Base-by-base conservation (phyloP, 495 filamentous ascomycete species). In the Daldinia grandis region DNA sequence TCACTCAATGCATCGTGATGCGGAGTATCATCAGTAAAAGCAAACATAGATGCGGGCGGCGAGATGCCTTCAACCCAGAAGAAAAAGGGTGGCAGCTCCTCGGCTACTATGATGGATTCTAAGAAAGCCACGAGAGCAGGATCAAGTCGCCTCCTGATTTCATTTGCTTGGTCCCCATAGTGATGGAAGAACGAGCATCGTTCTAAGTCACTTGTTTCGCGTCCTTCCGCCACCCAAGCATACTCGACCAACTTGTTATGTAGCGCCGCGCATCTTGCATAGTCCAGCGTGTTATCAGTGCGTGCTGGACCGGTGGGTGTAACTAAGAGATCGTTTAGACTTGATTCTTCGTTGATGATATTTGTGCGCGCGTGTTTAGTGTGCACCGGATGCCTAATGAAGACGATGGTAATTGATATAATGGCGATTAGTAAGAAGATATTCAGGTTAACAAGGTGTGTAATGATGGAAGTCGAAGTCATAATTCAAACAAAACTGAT, bases 211-310 rank as follows among this genome's bases (percentile, higher is more conserved):
- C 17, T 21, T 37, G 37, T 53, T 15, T 62, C 17, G 42, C 38
- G 58, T 25, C 68, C 71, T 55, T 74, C 72, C 14, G 75, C 64
- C 53, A 78, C 62, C 76, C 73, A 82, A 66, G 65, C 76, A 60
- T 80, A 76, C 35, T 74, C 62, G 21, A 79, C 71, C 21, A 84
- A 66, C 35, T 79, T 76, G 58, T 83, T 84, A 66, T 83, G 81
- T 21, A 84, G 63, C 56, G 76, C 76, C 9, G 81, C 80, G 51
- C 82, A 84, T 57, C 81, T 73, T 49, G 72, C 71, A 62, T 74
- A 73, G 58, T 83, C 80, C 47, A 84, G 66, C 1, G 27, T 62
- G 1, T 76, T 57, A 53, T 78, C 66, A 27, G 25, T 27, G 31
- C 75, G 78, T 2, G 74, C 51, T 33, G 79, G 78, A 53, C 78